Base-by-base conservation (phyloP, 2,329 filamentous ascomycete genomes). In the Karstenula rhodostoma region DNA sequence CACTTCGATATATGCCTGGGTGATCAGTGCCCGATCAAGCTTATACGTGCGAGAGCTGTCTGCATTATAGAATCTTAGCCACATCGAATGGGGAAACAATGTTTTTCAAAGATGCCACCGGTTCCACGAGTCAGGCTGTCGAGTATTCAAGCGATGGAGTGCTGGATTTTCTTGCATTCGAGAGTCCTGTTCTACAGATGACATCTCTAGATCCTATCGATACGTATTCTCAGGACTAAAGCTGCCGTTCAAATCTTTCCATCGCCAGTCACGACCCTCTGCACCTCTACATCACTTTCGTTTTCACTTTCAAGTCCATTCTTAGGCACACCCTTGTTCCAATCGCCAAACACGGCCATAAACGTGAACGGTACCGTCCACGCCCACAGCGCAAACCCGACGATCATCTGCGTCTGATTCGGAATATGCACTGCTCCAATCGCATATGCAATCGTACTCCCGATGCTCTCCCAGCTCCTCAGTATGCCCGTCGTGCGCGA, bases 331-430 rank as follows among this genome's bases (percentile, higher is more conserved):
- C 57, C 57, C 35, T 32, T 44, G 19, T 59, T 59, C 57, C 57
- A 59, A 35, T 59, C 51, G 7, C 57, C 57, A 37, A 59, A 59
- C 25, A 59, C 57, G 6, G 57, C 57, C 50, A 59, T 10, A 17
- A 59, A 15, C 12, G 57, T 59, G 23, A 55, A 59, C 19, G 57
- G 57, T 15, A 59, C 44, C 0, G 57, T 59, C n/a, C 54, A 27
- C 15, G 44, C 50, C 57, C 57, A 59, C 2, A 59, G 32, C 15
- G 51, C 50, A 37, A 59, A 59, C 15, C 57, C 57, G 10, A 59
- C n/a, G n/a, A 55, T 50, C 57, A 59, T 59, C 44, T 59, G 57
- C 29, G 51, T 59, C 51, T 59, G 50, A n/a, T 59, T 59, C 13
- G 50, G 25, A 7, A 59, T 46, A 44, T 59, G 57, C 17, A 60